Base-by-base conservation (phyloP, 805 yeast species). In the Cyberlindnera misumaiensis region DNA sequence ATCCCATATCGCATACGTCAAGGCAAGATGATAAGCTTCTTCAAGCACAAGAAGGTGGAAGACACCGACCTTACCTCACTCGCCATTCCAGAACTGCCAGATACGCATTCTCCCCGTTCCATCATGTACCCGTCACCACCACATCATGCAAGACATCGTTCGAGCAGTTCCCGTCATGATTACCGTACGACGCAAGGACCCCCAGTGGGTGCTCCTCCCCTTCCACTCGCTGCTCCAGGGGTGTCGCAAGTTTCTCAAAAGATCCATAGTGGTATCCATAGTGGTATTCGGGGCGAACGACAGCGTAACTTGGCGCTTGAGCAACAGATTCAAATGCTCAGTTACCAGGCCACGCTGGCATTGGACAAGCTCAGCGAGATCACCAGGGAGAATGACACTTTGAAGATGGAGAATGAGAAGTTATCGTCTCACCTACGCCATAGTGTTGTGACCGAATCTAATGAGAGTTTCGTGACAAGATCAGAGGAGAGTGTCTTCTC, bases 301-400 rank as follows among this genome's bases (percentile, higher is more conserved):
- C 50, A 52, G 30, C 44, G 59, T 29, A 53, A 55, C 18, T 11
- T 45, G n/a, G 45, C 53, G 12, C 34, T 55, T 12, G 59, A 55
- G 34, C 50, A 55, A 33, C 59, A 55, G 28, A 41, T 55, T 12
- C 42, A 44, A 31, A 40, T 49, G 29, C 36, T 55, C 10, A 43
- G 55, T 5, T 49, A 46, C 9, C 58, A 55, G 17, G 59, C 58
- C 11, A 48, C 57, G 1, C 9, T 39, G 31, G 57, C 57, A 4
- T 38, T 55, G 28, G 59, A 55, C 32, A 39, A 40, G 32, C 38
- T 53, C 16, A 45, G 46, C 4, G 58, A 52, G n/a, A 40, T 43
- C 3, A 29, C 38, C 5, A 51, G 43, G 31, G 52, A 46, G 28
- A 51, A 53, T 26, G 47, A 46, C 3, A 15, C 22, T 1, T 24